Evolutionary conservation across 1,284 basidiomycete genomes (phyloP).

Genomic region (Apiotrichum porosum): DNA sequence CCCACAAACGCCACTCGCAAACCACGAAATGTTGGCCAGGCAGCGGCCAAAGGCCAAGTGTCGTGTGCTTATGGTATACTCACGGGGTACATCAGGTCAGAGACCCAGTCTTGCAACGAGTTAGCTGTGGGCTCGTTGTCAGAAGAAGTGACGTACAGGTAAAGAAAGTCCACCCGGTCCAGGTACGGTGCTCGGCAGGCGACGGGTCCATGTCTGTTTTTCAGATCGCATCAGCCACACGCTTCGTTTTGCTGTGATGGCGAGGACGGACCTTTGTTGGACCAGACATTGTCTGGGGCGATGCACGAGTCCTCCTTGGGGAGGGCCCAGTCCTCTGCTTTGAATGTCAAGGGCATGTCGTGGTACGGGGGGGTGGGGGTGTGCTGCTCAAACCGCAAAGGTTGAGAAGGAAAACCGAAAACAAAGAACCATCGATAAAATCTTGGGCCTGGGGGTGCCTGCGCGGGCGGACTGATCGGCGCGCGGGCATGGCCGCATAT

Average conservation of each 20-base stretch:
- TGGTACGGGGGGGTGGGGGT: no score
- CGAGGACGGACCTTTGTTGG: slow-evolving; percentile 32
- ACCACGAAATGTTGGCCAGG: no score
- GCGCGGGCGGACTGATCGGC: no score
- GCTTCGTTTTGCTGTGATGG: no score
- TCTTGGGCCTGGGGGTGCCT: no score
- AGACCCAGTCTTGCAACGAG: slow-evolving; percentile 28
- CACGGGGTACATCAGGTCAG: slow-evolving; percentile 32
- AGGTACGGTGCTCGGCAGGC: slow-evolving; percentile 31
- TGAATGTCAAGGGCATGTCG: slow-evolving; percentile 1
- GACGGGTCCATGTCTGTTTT: slow-evolving; percentile 39
- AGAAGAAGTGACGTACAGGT: background rate
- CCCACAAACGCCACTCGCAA: no score
- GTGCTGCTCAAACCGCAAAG: no score
- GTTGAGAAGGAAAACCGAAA: no score
- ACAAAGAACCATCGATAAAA: no score
- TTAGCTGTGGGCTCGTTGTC: background rate
- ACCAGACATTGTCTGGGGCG: slow-evolving; percentile 37
- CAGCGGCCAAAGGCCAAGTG: no score
- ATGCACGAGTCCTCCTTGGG: slow-evolving; percentile 40
- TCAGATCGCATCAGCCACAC: background rate
- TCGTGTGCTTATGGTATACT: no score
- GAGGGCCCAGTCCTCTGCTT: slow-evolving; percentile 24
- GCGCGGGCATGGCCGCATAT: no score
- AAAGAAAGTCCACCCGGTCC: slow-evolving; percentile 39